These are phyloP conservation scores for Paspalum vaginatum DNA, from an alignment of 176 grass and related monocot genomes.

Conservation along the genomic window DNA sequence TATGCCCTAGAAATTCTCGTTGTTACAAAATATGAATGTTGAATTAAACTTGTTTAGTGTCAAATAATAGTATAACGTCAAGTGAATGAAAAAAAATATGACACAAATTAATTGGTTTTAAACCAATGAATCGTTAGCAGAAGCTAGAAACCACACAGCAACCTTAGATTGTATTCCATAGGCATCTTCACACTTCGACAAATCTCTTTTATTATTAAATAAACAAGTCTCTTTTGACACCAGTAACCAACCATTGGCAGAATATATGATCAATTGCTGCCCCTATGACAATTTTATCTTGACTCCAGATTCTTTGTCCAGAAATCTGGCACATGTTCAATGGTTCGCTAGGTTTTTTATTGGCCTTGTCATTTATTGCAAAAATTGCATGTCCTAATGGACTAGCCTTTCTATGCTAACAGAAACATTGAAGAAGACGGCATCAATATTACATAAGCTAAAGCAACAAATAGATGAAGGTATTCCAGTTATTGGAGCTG, in stretches of 20 bases:
- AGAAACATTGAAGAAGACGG: constrained; percentile 82
- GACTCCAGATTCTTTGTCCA: not conserved
- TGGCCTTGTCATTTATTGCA: not conserved
- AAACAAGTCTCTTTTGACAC: not conserved
- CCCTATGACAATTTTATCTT: not conserved
- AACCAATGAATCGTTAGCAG: not conserved
- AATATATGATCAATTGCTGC: not conserved
- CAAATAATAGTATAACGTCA: not conserved
- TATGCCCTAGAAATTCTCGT: not conserved
- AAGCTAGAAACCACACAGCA: not conserved
- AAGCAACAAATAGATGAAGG: constrained; percentile 82
- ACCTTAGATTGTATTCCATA: not conserved
- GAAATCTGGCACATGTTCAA: constrained; percentile 1
- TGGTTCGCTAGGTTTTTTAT: not conserved
- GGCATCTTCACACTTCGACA: not conserved
- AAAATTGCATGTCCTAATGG: not conserved
- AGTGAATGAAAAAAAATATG: not conserved
- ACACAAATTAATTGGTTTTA: not conserved
- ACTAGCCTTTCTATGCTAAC: constrained; percentile 29
- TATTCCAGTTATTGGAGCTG: constrained; percentile 82
- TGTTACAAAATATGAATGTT: not conserved
- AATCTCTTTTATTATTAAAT: too few relatives aligned
- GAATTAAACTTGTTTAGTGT: not conserved
- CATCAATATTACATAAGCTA: constrained; percentile 57
- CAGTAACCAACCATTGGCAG: not conserved